A percentile compares a stretch with the other conserved stretches of the same genome.
phyloP scores from a whole-genome alignment of 768 basidiomycete genomes.

The Boletales sp. region DNA sequence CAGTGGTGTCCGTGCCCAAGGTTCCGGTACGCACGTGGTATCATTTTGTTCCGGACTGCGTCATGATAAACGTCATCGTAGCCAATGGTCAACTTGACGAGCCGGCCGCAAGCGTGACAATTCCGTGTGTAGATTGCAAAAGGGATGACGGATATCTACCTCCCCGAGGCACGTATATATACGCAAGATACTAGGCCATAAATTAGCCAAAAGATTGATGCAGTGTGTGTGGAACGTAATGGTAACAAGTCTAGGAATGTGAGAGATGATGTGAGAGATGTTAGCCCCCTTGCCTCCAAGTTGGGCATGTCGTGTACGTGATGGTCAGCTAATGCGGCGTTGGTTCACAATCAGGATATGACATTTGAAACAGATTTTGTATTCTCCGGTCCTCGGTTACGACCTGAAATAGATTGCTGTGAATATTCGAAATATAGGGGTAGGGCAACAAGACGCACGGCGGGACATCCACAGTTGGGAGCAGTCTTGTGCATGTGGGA shows the following conservation, averaged over 20 bases:
- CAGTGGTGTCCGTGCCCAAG: neutral
- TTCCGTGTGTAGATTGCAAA: neutral
- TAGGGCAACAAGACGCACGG: slow-evolving; percentile 16
- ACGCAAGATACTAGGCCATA: slow-evolving; percentile 12
- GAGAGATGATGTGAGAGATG: neutral
- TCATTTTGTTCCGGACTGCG: neutral
- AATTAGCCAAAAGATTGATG: slow-evolving; percentile 13
- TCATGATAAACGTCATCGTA: slow-evolving; percentile 4
- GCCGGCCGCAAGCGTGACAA: slow-evolving; percentile 15
- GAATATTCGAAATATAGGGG: slow-evolving; percentile 11
- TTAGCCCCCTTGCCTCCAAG: neutral
- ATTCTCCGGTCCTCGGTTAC: slow-evolving; percentile 35
- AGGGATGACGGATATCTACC: slow-evolving; percentile 1
- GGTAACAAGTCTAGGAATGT: slow-evolving; percentile 13
- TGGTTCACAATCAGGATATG: slow-evolving; percentile 31
- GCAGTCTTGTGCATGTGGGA: slow-evolving; percentile 35
- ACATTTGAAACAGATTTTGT: slow-evolving; percentile 34
- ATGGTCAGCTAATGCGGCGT: slow-evolving; percentile 10
- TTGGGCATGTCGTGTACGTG: slow-evolving; percentile 1
- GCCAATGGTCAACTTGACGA: slow-evolving; percentile 21
- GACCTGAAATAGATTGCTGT: slow-evolving; percentile 17
- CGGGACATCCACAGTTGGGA: slow-evolving; percentile 28
- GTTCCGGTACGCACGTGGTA: slow-evolving; percentile 17
- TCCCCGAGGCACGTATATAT: slow-evolving; percentile 8
- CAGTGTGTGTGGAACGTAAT: slow-evolving; percentile 1